Base-by-base conservation (phyloP, 257 asterid species). In the Nemophila menziesii region DNA sequence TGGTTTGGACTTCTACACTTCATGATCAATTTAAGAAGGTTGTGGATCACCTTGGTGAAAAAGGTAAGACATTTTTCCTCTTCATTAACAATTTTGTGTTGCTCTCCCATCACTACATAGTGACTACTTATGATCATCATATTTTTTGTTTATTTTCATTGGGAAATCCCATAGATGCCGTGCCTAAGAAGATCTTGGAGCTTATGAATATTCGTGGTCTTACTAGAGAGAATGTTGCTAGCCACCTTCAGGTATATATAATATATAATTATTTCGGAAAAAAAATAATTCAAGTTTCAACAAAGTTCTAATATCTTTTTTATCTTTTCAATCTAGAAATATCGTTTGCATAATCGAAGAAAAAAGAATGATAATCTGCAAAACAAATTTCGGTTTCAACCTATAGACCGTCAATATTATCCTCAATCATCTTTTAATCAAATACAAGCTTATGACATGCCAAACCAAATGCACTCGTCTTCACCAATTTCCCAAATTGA, bases 1-100 rank as follows among this genome's bases (percentile, higher is more conserved):
- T 79, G 7, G 80, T 75, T 54, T 79, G 86, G 92, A 62, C 83
- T 0, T 22, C 45, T 0, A 82, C 75, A 45, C 86, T 79, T 41
- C 92, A 75, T 55, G 69, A 67, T 52, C 78, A 75, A 49, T 79
- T 79, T 27, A 75, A 70, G 5, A 55, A 66, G 1, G 78, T 74
- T 5, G 82, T 79, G 5, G 73, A 74, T 52, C 70, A 63, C 20
- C 65, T 79, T 12, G 92, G 86, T 11, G 47, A 49, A 3, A 19
- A 50, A 33, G 37, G 63, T 49, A 57, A 11, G 47, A 33, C 36
- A 29, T 29, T 3, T 1, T 13, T 44, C 49, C 4, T n/a, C 8
- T 22, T 14, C 21, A 13, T 14, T 2, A 5, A 1, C 23, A 19
- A 20, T 3, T 19, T 20, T 23, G 2, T 3, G 5, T 5, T 5